These are phyloP conservation scores for Eremochloa ophiuroides DNA, from an alignment of 176 grass and related monocot genomes.

Conservation along the genomic window DNA sequence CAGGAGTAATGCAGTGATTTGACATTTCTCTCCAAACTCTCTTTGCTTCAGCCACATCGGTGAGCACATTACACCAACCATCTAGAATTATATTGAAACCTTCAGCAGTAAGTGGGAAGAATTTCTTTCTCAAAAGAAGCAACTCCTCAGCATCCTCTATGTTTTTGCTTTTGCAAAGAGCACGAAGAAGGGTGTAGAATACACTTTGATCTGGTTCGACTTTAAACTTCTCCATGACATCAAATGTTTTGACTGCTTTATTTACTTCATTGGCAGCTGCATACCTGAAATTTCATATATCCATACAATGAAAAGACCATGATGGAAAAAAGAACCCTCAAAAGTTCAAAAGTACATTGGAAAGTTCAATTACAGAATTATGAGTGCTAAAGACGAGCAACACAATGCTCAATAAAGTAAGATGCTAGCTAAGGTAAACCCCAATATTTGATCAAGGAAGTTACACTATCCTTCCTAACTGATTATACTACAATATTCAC, in stretches of 20 bases:
- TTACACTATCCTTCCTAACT: neutral
- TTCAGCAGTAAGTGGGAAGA: constrained; percentile 62
- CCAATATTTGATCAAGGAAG: neutral
- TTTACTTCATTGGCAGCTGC: constrained; percentile 74
- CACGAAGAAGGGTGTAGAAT: constrained; percentile 68
- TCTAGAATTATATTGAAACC: constrained; percentile 84
- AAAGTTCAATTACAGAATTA: neutral
- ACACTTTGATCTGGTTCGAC: constrained; percentile 51
- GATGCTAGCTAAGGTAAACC: neutral
- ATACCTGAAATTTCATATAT: constrained; percentile 63
- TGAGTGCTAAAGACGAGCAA: neutral
- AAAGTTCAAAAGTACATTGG: neutral
- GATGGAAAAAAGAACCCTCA: neutral
- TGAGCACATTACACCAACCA: constrained; percentile 85
- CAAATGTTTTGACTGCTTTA: constrained; percentile 87
- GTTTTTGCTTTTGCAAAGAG: constrained; percentile 86
- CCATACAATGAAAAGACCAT: constrained; percentile 5
- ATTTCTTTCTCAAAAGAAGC: constrained; percentile 69
- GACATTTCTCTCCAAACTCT: constrained; percentile 96
- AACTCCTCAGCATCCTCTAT: constrained; percentile 90
- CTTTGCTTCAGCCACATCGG: constrained; percentile 82
- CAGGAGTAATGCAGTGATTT: constrained; percentile 72
- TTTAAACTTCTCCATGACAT: constrained; percentile 81
- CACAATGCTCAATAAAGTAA: neutral
- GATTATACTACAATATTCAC: neutral